A percentile compares a stretch with the other conserved stretches of the same genome.
Conservation (phyloP, 495 filamentous ascomycete species). For the Penicillium cosmopolitanum region DNA sequence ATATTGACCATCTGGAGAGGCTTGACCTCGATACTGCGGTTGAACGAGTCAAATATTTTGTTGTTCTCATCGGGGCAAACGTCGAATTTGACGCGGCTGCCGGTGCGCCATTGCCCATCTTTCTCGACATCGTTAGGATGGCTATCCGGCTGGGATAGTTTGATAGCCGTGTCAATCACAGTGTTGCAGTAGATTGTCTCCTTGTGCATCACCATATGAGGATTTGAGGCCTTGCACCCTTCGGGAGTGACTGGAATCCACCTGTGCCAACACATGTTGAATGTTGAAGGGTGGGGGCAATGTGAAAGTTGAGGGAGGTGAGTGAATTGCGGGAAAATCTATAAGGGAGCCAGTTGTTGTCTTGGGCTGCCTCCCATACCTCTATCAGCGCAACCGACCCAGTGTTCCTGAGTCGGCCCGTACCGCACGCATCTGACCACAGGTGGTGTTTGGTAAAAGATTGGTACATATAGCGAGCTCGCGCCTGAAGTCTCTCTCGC, state of each 20-base stretch:
- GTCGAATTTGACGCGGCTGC: background rate
- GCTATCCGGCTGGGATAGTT: background rate
- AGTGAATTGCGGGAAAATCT: too few relatives aligned
- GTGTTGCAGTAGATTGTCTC: background rate
- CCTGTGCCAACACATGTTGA: constrained; percentile 1
- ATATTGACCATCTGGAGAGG: background rate
- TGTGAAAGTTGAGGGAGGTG: background rate
- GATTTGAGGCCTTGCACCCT: background rate
- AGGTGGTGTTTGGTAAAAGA: too few relatives aligned
- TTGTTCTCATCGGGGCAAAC: background rate
- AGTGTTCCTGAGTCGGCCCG: too few relatives aligned
- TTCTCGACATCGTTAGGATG: background rate
- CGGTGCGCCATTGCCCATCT: background rate
- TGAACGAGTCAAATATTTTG: background rate
- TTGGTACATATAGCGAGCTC: too few relatives aligned
- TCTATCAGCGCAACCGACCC: too few relatives aligned
- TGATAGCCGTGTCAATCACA: background rate
- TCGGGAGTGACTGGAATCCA: background rate
- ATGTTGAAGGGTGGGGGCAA: background rate
- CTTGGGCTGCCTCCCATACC: too few relatives aligned
- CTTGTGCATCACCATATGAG: background rate
- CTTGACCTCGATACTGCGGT: background rate
- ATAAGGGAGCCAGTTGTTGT: too few relatives aligned
- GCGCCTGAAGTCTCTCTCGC: too few relatives aligned
- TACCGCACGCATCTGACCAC: too few relatives aligned